phyloP scores from a whole-genome alignment of 768 basidiomycete species.

The Termitomyces sp. region DNA sequence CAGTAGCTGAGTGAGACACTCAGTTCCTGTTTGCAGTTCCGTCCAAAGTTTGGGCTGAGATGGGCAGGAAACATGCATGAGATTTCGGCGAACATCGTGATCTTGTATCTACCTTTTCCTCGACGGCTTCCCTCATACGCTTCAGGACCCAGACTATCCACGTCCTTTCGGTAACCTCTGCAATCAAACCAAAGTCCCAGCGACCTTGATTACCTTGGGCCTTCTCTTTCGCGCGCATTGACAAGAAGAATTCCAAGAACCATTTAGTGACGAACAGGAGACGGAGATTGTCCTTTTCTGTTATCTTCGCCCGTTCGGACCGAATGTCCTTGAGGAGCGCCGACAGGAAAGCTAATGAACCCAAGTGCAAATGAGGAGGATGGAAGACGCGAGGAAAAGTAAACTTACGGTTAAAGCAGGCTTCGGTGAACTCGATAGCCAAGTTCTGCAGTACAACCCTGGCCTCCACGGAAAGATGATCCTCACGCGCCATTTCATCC shows the following conservation, averaged over 20 bases:
- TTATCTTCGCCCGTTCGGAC: constrained; percentile 86
- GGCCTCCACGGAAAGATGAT: constrained; percentile 67
- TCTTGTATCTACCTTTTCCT: constrained; percentile 69
- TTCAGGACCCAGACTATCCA: constrained; percentile 91
- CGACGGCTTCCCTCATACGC: constrained; percentile 85
- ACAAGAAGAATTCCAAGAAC: constrained; percentile 89
- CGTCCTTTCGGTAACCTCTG: constrained; percentile 79
- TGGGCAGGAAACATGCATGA: neutral
- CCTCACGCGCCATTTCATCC: constrained; percentile 67
- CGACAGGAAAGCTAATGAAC: constrained; percentile 73
- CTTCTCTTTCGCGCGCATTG: constrained; percentile 41
- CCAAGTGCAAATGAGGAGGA: neutral
- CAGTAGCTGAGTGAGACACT: constrained; percentile 90
- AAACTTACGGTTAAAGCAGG: constrained; percentile 84
- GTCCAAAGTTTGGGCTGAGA: constrained; percentile 88
- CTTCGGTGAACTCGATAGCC: constrained; percentile 71
- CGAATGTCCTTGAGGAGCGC: constrained; percentile 90
- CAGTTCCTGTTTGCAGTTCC: constrained; percentile 90
- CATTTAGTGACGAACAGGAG: constrained; percentile 86
- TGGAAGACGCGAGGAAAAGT: constrained; percentile 15
- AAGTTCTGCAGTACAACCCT: constrained; percentile 62
- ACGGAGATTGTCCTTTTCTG: constrained; percentile 92
- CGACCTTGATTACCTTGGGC: constrained; percentile 25
- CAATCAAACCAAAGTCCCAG: constrained; percentile 74
- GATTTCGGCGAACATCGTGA: constrained; percentile 6